Conservation (phyloP, 805 yeast species). For the Pichia membranifaciens region DNA sequence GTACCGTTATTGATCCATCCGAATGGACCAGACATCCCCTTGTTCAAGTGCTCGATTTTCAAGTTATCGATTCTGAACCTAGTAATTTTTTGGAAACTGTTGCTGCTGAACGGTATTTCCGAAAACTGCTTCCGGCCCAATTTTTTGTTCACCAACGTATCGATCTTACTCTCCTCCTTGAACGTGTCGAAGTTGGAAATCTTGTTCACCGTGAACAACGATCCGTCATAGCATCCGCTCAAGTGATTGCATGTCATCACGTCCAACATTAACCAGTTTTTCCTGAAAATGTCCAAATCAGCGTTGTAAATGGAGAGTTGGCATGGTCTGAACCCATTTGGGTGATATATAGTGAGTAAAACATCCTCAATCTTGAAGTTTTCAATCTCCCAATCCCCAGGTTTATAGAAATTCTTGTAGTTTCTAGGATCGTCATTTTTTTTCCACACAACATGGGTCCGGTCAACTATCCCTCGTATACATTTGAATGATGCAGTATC, state of each 20-base stretch:
- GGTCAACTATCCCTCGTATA: constrained; percentile 84
- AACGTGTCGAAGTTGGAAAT: constrained; percentile 55
- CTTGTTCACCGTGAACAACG: constrained; percentile 86
- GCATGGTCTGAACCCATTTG: constrained; percentile 74
- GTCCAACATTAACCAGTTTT: constrained; percentile 92
- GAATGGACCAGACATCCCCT: constrained; percentile 89
- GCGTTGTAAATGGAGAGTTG: constrained; percentile 84
- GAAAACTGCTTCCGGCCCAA: constrained; percentile 16
- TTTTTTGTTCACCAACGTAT: constrained; percentile 20
- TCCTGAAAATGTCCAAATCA: constrained; percentile 70
- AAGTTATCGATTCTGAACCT: constrained; percentile 80
- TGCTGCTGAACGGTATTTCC: constrained; percentile 14
- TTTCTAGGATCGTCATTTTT: constrained; percentile 78
- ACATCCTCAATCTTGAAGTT: constrained; percentile 80
- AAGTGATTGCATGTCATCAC: constrained; percentile 75
- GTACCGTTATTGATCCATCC: constrained; percentile 95
- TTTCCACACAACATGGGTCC: constrained; percentile 81
- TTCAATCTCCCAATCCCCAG: constrained; percentile 92
- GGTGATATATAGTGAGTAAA: constrained; percentile 75
- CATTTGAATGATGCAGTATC: constrained; percentile 79
- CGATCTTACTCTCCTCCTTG: constrained; percentile 26
- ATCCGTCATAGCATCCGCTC: constrained; percentile 89
- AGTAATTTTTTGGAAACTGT: constrained; percentile 45
- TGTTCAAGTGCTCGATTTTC: constrained; percentile 81
- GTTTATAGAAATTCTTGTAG: constrained; percentile 63